A percentile compares a stretch with the other conserved stretches of the same genome.
Evolutionary conservation across 306 rosid species (phyloP).

Genomic region (Quercus aquifolioides): DNA sequence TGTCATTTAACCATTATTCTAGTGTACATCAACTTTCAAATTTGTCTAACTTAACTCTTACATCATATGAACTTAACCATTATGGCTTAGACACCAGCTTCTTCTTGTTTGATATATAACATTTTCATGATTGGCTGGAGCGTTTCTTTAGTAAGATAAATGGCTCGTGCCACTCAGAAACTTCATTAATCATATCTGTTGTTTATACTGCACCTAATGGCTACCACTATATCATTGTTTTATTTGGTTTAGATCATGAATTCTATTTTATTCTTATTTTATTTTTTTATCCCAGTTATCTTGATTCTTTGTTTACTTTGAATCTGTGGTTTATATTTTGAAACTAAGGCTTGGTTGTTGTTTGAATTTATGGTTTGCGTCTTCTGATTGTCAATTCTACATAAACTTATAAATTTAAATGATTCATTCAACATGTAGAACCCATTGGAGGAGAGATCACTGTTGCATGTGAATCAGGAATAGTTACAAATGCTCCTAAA

Average conservation of each 20-base stretch:
- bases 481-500: constrained; percentile 41
- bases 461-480: constrained; percentile 55
- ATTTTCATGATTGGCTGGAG: background rate
- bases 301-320: too few species aligned
- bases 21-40: too few species aligned
- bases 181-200: background rate
- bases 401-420: constrained; percentile 15
- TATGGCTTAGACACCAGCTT: too few species aligned
- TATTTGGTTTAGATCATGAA: background rate
- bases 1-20: too few species aligned
- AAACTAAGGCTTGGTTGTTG: background rate
- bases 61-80: too few species aligned
- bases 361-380: background rate
- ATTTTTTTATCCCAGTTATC: background rate
- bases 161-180: background rate
- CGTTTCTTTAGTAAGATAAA: background rate
- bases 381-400: background rate
- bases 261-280: background rate
- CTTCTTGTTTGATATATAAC: background rate
- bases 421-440: constrained; percentile 42
- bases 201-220: too few species aligned
- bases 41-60: too few species aligned
- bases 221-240: background rate
- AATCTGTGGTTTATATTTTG: background rate
- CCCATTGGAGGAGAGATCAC: constrained; percentile 92